These are phyloP conservation scores for Vitis vinifera DNA, from an alignment of 164 flowering plant species.

Conservation along the genomic window ASM3070453v1 NC_081814.1:9267001-9267500, in stretches of 20 bases:
- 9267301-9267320: conserved; percentile 8
- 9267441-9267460: conserved; percentile 44
- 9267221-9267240: conserved; percentile 25
- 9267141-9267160: conserved; percentile 21
- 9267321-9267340: conserved; percentile 27
- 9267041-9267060: conserved; percentile 38
- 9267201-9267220: conserved; percentile 18
- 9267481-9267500: too few species aligned
- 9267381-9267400: conserved; percentile 15
- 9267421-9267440: conserved; percentile 7
- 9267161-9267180: conserved; percentile 22
- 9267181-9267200: conserved; percentile 15
- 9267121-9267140: conserved; percentile 11
- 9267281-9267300: background rate
- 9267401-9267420: conserved; percentile 25
- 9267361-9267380: conserved; percentile 18
- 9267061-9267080: conserved; percentile 42
- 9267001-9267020: conserved; percentile 40
- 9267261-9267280: too few species aligned
- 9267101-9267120: conserved; percentile 33
- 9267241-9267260: background rate
- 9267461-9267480: conserved; percentile 23
- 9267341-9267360: conserved; percentile 28
- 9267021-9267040: conserved; percentile 34
- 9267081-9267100: conserved; percentile 45